Percentiles rank a stretch among this genome's conserved stretches.
phyloP scores from a whole-genome alignment of 2,329 filamentous ascomycete species.

The Alternaria sp. region DNA sequence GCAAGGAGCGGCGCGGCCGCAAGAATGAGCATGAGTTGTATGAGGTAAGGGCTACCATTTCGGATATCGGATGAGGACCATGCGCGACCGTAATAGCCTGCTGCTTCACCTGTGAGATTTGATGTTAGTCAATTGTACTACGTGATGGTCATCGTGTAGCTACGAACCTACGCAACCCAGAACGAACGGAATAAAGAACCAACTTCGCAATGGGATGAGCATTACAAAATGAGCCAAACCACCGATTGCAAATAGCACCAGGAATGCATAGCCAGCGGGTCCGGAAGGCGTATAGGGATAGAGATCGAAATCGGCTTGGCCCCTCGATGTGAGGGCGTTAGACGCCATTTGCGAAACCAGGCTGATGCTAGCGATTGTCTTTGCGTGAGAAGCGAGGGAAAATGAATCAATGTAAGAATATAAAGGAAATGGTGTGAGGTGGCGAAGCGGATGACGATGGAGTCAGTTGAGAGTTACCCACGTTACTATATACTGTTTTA shows the following conservation, averaged over 20 bases:
- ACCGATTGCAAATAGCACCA: conserved; percentile 24
- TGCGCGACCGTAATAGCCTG: conserved; percentile 28
- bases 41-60: conserved; percentile 46
- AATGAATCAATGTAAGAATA: neutral
- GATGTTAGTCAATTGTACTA: neutral
- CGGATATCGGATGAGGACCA: conserved; percentile 24
- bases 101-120: conserved; percentile 25
- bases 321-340: conserved; percentile 3
- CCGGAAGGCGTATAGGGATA: conserved; percentile 28
- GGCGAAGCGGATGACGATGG: neutral
- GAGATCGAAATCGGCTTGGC: conserved; percentile 26
- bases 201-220: conserved; percentile 34
- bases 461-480: neutral
- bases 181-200: conserved; percentile 62
- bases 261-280: conserved; percentile 22
- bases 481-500: conserved; percentile 1
- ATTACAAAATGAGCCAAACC: conserved; percentile 17
- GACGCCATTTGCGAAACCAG: neutral
- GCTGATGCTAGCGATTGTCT: neutral
- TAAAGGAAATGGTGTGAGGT: neutral
- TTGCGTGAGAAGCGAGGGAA: neutral
- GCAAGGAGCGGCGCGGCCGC: conserved; percentile 60
- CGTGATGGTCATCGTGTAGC: neutral
- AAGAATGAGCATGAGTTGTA: conserved; percentile 57
- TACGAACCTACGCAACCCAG: conserved; percentile 61